These are phyloP conservation scores for Alloascoidea africana DNA, from an alignment of 805 yeast species.

Conservation along the genomic window DNA sequence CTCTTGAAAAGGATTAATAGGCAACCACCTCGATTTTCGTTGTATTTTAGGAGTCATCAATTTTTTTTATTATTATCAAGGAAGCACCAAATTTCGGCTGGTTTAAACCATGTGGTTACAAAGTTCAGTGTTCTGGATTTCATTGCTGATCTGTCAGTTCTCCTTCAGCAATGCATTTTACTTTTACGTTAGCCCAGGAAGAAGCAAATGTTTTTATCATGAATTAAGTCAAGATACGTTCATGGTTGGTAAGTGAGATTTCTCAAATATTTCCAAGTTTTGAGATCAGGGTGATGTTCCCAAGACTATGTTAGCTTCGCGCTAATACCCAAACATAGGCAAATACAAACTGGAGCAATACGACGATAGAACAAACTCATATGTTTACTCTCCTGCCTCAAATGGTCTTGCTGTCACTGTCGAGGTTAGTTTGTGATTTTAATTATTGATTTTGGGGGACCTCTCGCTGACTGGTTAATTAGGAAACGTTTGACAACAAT, in stretches of 20 bases:
- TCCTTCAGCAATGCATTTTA: constrained; percentile 43
- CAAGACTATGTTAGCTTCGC: neutral
- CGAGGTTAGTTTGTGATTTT: neutral
- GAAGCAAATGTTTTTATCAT: constrained; percentile 71
- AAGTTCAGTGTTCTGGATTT: too few relatives aligned
- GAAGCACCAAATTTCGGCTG: too few relatives aligned
- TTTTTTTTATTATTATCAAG: too few relatives aligned
- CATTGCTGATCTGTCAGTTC: constrained; percentile 10
- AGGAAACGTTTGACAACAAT: constrained; percentile 69
- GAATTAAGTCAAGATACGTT: constrained; percentile 67
- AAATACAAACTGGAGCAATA: neutral
- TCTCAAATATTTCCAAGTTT: too few relatives aligned
- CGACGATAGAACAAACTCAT: neutral
- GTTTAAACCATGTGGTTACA: too few relatives aligned
- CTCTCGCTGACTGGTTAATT: constrained; percentile 13
- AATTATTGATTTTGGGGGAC: neutral
- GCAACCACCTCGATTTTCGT: too few relatives aligned
- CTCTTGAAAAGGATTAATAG: too few relatives aligned
- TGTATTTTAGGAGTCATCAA: too few relatives aligned
- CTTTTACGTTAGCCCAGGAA: constrained; percentile 64
- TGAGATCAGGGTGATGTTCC: too few relatives aligned
- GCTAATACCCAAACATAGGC: neutral
- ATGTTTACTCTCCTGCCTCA: neutral
- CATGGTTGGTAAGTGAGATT: constrained; percentile 41
- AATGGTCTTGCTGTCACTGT: constrained; percentile 1